phyloP scores from a whole-genome alignment of 495 filamentous ascomycete genomes.

The Trichoderma parareesei region DNA sequence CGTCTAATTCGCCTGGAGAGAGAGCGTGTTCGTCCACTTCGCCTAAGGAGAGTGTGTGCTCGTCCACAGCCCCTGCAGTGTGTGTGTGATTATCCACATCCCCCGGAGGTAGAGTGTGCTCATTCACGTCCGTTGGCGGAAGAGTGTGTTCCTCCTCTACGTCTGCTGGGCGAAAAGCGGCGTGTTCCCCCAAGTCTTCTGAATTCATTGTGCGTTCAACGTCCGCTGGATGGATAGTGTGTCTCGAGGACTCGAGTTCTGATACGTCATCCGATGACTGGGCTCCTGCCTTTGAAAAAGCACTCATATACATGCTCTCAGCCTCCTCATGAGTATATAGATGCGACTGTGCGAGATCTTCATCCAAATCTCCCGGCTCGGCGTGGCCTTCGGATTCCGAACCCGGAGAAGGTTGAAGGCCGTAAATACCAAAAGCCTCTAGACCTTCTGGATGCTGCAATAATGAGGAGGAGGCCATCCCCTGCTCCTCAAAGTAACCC shows the following conservation, averaged over 20 bases:
- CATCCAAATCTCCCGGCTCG: slow-evolving; percentile 18
- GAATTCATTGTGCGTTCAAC: background rate
- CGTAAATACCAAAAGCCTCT: background rate
- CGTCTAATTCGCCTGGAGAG: no score
- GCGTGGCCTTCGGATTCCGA: background rate
- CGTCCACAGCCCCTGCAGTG: no score
- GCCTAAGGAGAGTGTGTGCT: no score
- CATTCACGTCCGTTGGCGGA: no score
- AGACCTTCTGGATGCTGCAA: background rate
- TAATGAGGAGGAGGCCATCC: background rate
- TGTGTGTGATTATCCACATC: no score
- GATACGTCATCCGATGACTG: slow-evolving; percentile 15
- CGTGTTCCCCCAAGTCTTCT: background rate
- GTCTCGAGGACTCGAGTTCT: background rate
- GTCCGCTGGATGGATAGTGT: background rate
- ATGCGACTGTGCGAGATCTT: slow-evolving; percentile 61
- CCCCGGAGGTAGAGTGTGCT: no score
- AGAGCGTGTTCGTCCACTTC: no score
- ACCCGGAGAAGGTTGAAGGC: background rate
- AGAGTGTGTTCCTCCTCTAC: no score
- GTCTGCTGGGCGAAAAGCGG: no score
- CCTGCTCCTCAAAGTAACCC: background rate
- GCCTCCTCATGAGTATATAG: slow-evolving; percentile 87
- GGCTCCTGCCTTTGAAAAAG: slow-evolving; percentile 36
- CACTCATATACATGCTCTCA: slow-evolving; percentile 88